Evolutionary conservation across 805 yeast species (phyloP), one percentile per base, ranked within the genome.

Genomic region (Wickerhamomyces hampshirensis): DNA sequence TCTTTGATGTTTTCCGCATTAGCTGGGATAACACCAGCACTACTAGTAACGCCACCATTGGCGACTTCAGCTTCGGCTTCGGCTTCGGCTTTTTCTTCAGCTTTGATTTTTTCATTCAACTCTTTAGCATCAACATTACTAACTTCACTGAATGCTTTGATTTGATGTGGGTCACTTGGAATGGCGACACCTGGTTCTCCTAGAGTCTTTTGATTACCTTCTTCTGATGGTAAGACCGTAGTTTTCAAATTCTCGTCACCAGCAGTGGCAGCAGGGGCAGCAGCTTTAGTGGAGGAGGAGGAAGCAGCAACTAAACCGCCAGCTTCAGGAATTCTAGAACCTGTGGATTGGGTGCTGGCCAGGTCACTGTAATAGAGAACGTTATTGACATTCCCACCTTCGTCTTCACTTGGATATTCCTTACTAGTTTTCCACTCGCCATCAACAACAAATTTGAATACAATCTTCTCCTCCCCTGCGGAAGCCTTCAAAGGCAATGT

Each of bases 111-210:
- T 8, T 34, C 55, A 31, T 78, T 77, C 46, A 79, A 64, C 23
- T 68, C 60, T 59, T 69, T 64, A 27, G 77, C 71, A 44, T 71
- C 72, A 29, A 68, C 76, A 42, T 73, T 64, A 30, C 60, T 38
- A 15, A 71, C 68, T 40, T 71, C 66, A 33, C 60, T 59, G 51
- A 83, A 78, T 28, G 73, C 91, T 34, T 68, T 61, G 50, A 81
- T 73, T 14, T 73, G 65, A 33, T 71, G 74, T 14, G 81, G 69
- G 48, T 82, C 59, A 24, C 66, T 71, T 23, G 81, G 71, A 44
- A 83, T 58, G 29, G 66, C 76, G 43, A 84, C 69, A 31, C 95
- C 95, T 19, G 93, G 87, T 52, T 83, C 89, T 33, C 86, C 84
- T 26, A 66, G 46, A 13, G 71, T 46, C 19, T 68, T 50, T 30